Evolutionary conservation across 345 rosid species (phyloP), one percentile per base, ranked within the genome.

Genomic region (Passiflora organensis): DNA sequence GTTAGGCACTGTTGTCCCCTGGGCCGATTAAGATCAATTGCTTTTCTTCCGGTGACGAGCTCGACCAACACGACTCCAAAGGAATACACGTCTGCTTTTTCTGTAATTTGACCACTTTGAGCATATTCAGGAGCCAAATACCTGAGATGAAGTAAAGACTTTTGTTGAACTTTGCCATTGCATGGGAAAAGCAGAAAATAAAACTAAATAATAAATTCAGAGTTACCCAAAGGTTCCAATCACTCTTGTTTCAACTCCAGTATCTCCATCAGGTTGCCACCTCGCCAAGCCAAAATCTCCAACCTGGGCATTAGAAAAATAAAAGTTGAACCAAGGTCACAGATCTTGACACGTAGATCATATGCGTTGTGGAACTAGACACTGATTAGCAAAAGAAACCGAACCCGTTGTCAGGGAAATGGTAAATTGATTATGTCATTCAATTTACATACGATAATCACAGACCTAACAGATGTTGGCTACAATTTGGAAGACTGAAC

Each of bases 281-380:
- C 99, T 81, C n/a, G 97, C 99, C 8, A 94, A 73, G 66, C 99
- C 99, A 74, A 94, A 89, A 76, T 94, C 99, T 42, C 99, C 99
- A 63, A 94, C 99, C 99, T 94, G 64, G 39, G 43, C 45, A 48
- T 41, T 51, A 41, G 24, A 38, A 54, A n/a, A n/a, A n/a, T n/a
- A n/a, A n/a, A 52, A 24, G 28, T 22, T 18, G 34, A 53, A 69
- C 2, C 17, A 50, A 18, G 25, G 34, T 58, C 63, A 2, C 34
- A 2, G 34, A 8, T 28, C n/a, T n/a, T n/a, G n/a, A n/a, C n/a
- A n/a, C n/a, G n/a, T n/a, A n/a, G n/a, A n/a, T n/a, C n/a, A n/a
- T n/a, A n/a, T n/a, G n/a, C n/a, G n/a, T n/a, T n/a, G n/a, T n/a
- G n/a, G n/a, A n/a, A n/a, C n/a, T n/a, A n/a, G n/a, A n/a, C n/a